Conservation (phyloP, 257 asterid species). For the Solanum lycopersicoides region DNA sequence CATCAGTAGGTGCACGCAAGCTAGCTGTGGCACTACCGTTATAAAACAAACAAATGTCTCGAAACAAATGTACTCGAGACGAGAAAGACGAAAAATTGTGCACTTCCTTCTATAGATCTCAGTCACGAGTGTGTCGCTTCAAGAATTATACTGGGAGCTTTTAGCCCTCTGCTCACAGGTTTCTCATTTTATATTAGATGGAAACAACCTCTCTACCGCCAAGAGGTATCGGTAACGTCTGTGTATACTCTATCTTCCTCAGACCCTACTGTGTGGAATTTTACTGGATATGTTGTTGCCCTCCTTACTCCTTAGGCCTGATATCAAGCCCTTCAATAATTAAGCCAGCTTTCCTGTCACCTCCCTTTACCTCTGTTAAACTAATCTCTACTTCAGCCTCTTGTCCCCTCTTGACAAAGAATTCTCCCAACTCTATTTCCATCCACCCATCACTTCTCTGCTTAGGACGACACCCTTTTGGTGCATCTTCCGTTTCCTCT, state of each 20-base stretch:
- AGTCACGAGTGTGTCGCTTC: background rate
- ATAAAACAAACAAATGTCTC: background rate
- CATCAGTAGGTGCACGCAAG: background rate
- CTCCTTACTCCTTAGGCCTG: constrained; percentile 44
- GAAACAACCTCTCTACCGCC: too few species aligned
- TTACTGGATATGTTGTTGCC: background rate
- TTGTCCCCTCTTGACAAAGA: constrained; percentile 23
- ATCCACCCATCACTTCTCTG: constrained; percentile 64
- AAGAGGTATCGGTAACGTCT: too few species aligned
- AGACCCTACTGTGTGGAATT: too few species aligned
- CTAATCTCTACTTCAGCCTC: constrained; percentile 40
- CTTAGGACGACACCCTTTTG: constrained; percentile 10
- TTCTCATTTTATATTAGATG: background rate
- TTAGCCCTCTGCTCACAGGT: background rate
- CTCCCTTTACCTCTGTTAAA: constrained; percentile 37
- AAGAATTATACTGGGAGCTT: background rate
- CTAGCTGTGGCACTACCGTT: background rate
- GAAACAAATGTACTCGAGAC: background rate
- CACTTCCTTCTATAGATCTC: background rate
- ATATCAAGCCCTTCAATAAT: constrained; percentile 75
- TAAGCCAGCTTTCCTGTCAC: constrained; percentile 65
- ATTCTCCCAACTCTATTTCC: constrained; percentile 76
- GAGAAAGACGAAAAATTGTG: background rate
- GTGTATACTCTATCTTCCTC: background rate
- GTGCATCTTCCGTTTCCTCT: background rate